Conservation (phyloP, 306 rosid species). For the Dryas alaskensis region DNA sequence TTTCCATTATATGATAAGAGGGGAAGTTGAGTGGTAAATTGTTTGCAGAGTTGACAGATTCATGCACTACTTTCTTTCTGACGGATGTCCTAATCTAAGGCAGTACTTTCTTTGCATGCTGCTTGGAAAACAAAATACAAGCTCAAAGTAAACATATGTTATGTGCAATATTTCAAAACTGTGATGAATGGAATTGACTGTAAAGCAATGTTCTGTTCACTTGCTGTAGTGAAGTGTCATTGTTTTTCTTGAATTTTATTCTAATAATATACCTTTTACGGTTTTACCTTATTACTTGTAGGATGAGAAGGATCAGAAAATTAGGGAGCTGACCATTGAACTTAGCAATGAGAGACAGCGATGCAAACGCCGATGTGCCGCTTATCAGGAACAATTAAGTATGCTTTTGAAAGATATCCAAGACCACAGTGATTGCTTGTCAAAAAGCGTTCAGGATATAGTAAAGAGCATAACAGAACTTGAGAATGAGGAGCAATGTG, state of each 20-base stretch:
- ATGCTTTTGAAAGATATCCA: neutral
- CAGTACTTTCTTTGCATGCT: no score
- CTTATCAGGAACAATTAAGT: constrained; percentile 5
- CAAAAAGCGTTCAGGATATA: constrained; percentile 26
- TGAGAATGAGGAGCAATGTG: constrained; percentile 3
- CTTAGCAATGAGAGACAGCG: constrained; percentile 23
- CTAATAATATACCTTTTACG: neutral
- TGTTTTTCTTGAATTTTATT: neutral
- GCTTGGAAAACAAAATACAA: no score
- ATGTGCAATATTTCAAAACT: no score
- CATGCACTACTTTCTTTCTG: no score
- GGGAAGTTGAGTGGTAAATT: neutral
- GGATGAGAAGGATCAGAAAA: constrained; percentile 30
- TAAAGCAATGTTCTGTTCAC: no score
- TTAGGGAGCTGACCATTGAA: constrained; percentile 24
- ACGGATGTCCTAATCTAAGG: no score
- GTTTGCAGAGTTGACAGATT: neutral
- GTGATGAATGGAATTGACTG: no score
- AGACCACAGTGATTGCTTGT: constrained; percentile 20
- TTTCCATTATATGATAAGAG: neutral
- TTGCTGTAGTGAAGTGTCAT: no score
- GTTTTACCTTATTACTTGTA: neutral
- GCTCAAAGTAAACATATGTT: no score
- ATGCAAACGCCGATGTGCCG: constrained; percentile 13
- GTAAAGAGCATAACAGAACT: constrained; percentile 22